Base-by-base conservation (phyloP, 495 filamentous ascomycete genomes). In the Penicillium flavigenum region DNA sequence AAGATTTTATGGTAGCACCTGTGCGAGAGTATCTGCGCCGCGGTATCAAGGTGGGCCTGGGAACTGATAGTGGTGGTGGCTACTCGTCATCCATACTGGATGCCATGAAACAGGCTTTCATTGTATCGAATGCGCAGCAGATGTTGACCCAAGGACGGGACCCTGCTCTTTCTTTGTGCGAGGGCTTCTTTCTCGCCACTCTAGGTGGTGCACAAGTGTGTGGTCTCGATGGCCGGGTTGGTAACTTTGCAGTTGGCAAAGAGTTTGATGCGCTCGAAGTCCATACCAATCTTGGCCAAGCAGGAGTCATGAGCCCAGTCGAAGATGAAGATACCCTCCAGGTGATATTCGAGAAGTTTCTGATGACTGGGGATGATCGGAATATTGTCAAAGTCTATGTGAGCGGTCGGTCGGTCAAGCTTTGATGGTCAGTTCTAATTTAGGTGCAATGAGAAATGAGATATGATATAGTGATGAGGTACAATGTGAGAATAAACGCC, bases 31-130 rank as follows among this genome's bases (percentile, higher is more conserved):
- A 85, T 53, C 63, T 88, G 11, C 66, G 73, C 10, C 72, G 74
- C 4, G 84, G 77, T 0, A 80, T 88, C 51, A 87, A 87, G 60
- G 82, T 89, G 12, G 85, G 84, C 0, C 65, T 89, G 17, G 86
- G 86, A 0, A 88, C 86, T 0, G 86, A 89, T 57, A 83, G 81
- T 51, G 83, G 83, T 4, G 86, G 86, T n/a, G 86, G 85, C 20
- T 83, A 78, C 64, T 81, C 80, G 5, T 72, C 70, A n/a, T 80
- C 77, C 39, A 86, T 86, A 66, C 62, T 86, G 14, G 81, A 86
- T 39, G 76, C 77, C 0, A 85, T 85, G 76, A 73, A 81, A 12
- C 76, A 81, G 60, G 83, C 82, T 5, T 83, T 86, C 51, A 73
- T 88, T n/a, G 82, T 83, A 17, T 83, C 81, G 4, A 79, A 81